Base-by-base conservation (phyloP, 345 rosid species). In the Rubroshorea leprosula region DNA sequence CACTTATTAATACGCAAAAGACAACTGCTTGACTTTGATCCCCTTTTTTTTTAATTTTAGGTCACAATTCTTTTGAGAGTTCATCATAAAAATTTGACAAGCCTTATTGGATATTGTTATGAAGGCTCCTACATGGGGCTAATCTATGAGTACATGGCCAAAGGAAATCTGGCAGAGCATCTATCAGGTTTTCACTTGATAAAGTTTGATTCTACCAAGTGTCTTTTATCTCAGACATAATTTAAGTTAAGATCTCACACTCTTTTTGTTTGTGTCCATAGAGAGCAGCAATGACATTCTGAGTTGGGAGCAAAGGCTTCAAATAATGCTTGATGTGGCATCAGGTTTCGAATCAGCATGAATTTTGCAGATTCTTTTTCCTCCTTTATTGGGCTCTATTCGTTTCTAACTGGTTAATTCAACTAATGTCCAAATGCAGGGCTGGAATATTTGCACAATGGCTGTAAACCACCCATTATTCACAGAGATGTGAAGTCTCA, bases 71-170 rank as follows among this genome's bases (percentile, higher is more conserved):
- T 86, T 10, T 59, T 76, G 46, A 76, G 76, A 72, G 85, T 81
- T 65, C 90, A 86, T 29, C 90, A 86, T 31, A 76, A 63, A 54
- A 80, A 83, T 35, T 65, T 86, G 61, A 74, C 76, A 0, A 19
- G 68, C 6, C 81, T 82, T 13, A 55, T 76, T 55, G 83, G 83
- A 0, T 78, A 75, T 14, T 81, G 86, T 2, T 66, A 72, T 13
- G 80, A 76, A 39, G 60, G 45, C 19, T 56, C 58, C 17, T 68
- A 72, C 49, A 62, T 70, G 46, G 85, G 65, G 24, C 72, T 83
- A 3, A 62, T 85, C 16, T 83, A n/a, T n/a, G n/a, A n/a, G n/a
- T n/a, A n/a, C n/a, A n/a, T n/a, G n/a, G n/a, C n/a, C n/a, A n/a
- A n/a, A 49, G 89, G 86, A 60, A 74, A 80, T 23, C 49, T 83